phyloP scores from a whole-genome alignment of 768 basidiomycete genomes.

The Mrakia blollopis region DNA sequence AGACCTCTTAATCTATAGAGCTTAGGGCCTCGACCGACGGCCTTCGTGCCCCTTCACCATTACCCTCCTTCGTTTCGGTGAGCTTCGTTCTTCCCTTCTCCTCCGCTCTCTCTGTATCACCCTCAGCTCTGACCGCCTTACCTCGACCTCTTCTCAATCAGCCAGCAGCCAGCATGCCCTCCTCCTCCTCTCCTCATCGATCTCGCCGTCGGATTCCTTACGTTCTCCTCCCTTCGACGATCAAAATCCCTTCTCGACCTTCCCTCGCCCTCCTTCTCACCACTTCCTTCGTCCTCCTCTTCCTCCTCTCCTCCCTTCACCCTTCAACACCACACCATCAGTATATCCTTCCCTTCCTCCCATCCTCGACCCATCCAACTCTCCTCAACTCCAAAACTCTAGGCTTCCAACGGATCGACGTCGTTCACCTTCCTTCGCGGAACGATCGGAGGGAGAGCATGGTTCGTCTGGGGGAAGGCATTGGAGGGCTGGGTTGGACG shows the following conservation, averaged over 20 bases:
- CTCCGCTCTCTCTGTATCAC: too few species aligned
- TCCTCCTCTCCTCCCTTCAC: not conserved
- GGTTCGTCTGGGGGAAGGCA: not conserved
- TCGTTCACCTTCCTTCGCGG: not conserved
- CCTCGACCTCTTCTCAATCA: too few species aligned
- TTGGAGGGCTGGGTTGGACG: conserved; percentile 6
- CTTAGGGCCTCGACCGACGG: too few species aligned
- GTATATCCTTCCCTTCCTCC: not conserved
- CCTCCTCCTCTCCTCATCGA: not conserved
- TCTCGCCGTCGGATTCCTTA: not conserved
- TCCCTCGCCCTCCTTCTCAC: not conserved
- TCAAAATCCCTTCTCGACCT: not conserved
- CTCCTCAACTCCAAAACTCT: not conserved
- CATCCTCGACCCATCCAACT: not conserved
- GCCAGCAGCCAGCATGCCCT: too few species aligned
- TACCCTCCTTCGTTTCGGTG: too few species aligned
- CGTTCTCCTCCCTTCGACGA: not conserved
- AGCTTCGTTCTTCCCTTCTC: too few species aligned
- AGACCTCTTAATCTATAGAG: too few species aligned
- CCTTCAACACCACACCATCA: not conserved
- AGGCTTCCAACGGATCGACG: conserved; percentile 3
- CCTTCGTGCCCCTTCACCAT: too few species aligned
- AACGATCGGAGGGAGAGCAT: not conserved
- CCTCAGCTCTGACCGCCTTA: too few species aligned
- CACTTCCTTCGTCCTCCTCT: not conserved